Conservation (phyloP, 2,329 filamentous ascomycete species). For the Fusarium sarcochroum region DNA sequence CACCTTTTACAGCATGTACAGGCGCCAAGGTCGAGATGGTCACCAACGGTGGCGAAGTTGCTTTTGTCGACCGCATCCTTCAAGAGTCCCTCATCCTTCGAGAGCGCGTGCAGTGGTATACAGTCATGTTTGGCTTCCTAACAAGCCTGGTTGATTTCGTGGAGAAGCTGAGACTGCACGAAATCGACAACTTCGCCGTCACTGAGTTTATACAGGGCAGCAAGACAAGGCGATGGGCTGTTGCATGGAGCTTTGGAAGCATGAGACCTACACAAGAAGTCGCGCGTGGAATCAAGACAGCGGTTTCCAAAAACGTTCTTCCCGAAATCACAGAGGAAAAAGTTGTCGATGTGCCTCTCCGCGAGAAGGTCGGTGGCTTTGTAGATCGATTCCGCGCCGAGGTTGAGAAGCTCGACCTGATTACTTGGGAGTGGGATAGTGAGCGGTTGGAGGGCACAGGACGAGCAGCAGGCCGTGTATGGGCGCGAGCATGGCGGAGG, state of each 20-base stretch:
- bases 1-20: conserved; percentile 80
- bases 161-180: conserved; percentile 67
- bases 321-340: conserved; percentile 59
- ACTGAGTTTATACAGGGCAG: conserved; percentile 83
- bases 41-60: conserved; percentile 80
- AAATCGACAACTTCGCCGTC: conserved; percentile 84
- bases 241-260: conserved; percentile 87
- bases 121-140: conserved; percentile 88
- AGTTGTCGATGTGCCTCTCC: conserved; percentile 61
- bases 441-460: conserved; percentile 70
- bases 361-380: conserved; percentile 57
- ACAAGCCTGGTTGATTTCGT: conserved; percentile 76
- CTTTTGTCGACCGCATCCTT: conserved; percentile 80
- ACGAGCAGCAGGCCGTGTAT: conserved; percentile 79
- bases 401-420: conserved; percentile 69
- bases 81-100: conserved; percentile 74
- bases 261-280: conserved; percentile 70
- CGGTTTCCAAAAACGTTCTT: conserved; percentile 59
- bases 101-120: conserved; percentile 85
- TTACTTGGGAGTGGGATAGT: conserved; percentile 74
- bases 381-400: conserved; percentile 58
- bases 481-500: conserved; percentile 81
- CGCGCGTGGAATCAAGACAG: conserved; percentile 60
- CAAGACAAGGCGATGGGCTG: conserved; percentile 86
- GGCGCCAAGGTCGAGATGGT: conserved; percentile 91